Percentiles rank a stretch among this genome's conserved stretches.
Evolutionary conservation across 495 filamentous ascomycete genomes (phyloP).

Genomic region (Trichoderma reesei): DNA sequence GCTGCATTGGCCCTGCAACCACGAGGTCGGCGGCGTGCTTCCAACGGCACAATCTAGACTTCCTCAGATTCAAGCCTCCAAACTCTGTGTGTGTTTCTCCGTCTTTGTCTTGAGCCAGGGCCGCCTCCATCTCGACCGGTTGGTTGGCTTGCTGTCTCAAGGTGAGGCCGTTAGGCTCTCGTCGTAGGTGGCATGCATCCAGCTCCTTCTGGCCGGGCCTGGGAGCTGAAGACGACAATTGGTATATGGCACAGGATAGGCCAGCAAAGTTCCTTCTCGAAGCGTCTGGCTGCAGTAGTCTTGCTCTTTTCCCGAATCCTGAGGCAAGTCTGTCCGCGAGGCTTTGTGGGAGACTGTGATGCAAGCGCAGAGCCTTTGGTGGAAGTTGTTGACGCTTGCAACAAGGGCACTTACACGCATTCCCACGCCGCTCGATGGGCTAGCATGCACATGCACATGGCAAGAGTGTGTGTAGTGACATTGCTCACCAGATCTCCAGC

Average conservation of each 20-base stretch:
- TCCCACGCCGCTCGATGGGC: too few species aligned
- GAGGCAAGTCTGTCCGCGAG: background rate
- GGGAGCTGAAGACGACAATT: background rate
- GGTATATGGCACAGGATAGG: background rate
- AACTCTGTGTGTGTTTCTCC: background rate
- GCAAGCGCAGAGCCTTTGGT: too few species aligned
- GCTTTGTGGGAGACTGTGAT: background rate
- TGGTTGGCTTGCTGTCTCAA: background rate
- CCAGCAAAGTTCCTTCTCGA: background rate
- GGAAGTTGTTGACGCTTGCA: too few species aligned
- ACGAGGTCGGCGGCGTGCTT: background rate
- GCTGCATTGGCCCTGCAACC: background rate
- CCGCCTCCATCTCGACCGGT: background rate
- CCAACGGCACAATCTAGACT: background rate
- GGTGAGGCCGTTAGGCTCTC: background rate
- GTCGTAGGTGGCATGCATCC: background rate
- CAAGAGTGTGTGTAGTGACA: too few species aligned
- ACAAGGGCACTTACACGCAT: too few species aligned
- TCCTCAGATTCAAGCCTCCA: background rate
- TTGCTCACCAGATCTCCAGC: too few species aligned
- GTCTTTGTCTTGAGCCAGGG: background rate
- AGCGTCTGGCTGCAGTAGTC: background rate
- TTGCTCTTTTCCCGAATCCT: background rate
- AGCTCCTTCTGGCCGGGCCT: background rate
- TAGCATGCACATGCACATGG: too few species aligned